Conservation (phyloP, 495 filamentous ascomycete genomes). For the Mycothermus thermophilus region DNA sequence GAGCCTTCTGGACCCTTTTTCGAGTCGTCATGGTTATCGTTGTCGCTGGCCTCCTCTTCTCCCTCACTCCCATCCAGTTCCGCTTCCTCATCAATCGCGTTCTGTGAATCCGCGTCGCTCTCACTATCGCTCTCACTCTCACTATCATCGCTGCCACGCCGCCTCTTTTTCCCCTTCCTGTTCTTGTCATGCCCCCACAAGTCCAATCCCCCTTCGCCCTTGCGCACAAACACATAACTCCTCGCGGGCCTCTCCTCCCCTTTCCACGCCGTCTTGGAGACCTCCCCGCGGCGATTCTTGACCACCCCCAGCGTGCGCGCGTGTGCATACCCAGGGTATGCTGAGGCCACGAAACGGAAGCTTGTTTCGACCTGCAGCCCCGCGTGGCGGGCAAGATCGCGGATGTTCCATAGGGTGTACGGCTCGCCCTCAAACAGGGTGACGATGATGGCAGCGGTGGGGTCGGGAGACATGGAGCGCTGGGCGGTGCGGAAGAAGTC, state of each 20-base stretch:
- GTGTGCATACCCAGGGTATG: slow-evolving; percentile 79
- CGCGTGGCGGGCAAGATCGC: slow-evolving; percentile 65
- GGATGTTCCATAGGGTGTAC: slow-evolving; percentile 89
- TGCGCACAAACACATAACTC: slow-evolving; percentile 66
- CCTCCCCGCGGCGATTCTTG: slow-evolving; percentile 39
- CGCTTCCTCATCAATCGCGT: slow-evolving; percentile 2
- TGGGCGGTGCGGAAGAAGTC: slow-evolving; percentile 57
- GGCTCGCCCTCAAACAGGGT: slow-evolving; percentile 87
- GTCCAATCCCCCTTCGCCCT: slow-evolving; percentile 25
- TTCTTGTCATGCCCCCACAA: slow-evolving; percentile 21
- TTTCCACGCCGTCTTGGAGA: slow-evolving; percentile 43
- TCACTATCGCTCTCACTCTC: too few relatives aligned
- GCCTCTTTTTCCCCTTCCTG: slow-evolving; percentile 29
- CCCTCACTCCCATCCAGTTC: slow-evolving; percentile 3
- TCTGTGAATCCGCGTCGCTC: slow-evolving; percentile 6
- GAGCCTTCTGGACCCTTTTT: background rate
- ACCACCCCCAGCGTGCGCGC: slow-evolving; percentile 76
- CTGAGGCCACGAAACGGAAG: slow-evolving; percentile 58
- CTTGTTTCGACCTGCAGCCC: slow-evolving; percentile 64
- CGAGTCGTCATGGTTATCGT: background rate
- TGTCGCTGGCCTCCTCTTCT: background rate
- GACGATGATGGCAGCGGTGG: slow-evolving; percentile 58
- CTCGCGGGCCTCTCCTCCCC: slow-evolving; percentile 63
- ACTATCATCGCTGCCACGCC: slow-evolving; percentile 26
- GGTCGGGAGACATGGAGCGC: slow-evolving; percentile 23